phyloP scores from a whole-genome alignment of 116 monocot species.

The Zostera marina region DNA sequence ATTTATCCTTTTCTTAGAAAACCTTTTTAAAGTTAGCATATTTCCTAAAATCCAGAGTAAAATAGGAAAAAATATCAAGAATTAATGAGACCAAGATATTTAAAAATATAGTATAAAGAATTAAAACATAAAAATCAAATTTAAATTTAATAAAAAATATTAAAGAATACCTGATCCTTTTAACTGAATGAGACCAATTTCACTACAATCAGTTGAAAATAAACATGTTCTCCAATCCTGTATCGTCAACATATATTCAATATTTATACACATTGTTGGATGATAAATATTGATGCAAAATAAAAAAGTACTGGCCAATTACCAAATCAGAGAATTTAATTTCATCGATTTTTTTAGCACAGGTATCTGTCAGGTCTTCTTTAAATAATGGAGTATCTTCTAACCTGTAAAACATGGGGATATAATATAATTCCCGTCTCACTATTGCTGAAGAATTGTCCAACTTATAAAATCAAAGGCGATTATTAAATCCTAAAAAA shows the following conservation, averaged over 20 bases:
- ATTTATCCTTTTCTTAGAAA: constrained; percentile 58
- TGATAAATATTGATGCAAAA: background rate
- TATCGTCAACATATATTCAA: background rate
- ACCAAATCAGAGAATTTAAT: constrained; percentile 73
- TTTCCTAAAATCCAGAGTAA: constrained; percentile 26
- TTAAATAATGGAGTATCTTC: constrained; percentile 31
- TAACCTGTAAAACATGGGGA: constrained; percentile 18
- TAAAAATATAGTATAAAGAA: background rate
- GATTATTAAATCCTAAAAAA: background rate
- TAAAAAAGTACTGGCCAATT: constrained; percentile 9
- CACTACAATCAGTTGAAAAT: constrained; percentile 75
- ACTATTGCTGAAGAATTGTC: background rate
- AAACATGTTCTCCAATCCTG: constrained; percentile 77
- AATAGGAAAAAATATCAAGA: no score
- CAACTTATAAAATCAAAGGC: background rate
- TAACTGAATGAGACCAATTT: constrained; percentile 56
- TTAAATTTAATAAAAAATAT: background rate
- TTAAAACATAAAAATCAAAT: background rate
- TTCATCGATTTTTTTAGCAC: constrained; percentile 17
- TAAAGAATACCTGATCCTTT: constrained; percentile 44
- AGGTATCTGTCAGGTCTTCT: constrained; percentile 15
- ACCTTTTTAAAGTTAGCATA: constrained; percentile 57
- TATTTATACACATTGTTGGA: background rate
- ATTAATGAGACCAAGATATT: background rate
- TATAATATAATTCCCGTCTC: background rate